phyloP scores from a whole-genome alignment of 352 stramenopile genomes.

The Lagenidium giganteum region DNA sequence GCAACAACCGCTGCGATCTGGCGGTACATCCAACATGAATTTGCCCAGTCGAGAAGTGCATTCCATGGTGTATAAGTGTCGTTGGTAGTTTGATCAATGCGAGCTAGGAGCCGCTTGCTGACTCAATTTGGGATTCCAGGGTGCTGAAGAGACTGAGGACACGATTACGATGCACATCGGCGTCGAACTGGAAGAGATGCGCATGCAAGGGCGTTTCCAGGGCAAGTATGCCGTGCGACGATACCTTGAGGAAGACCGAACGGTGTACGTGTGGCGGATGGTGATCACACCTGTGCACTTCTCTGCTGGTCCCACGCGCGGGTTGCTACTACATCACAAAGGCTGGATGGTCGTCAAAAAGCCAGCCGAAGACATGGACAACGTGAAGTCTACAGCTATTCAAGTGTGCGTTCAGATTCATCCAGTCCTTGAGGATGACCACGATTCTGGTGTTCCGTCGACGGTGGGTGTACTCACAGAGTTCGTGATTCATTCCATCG shows the following conservation, averaged over 20 bases:
- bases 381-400: too few species aligned
- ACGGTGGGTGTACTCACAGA: conserved; percentile 41
- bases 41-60: conserved; percentile 23
- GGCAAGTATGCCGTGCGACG: conserved; percentile 38
- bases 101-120: too few species aligned
- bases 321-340: conserved; percentile 6
- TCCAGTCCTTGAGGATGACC: conserved; percentile 24
- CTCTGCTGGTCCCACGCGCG: conserved; percentile 7
- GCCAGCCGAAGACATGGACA: conserved; percentile 4
- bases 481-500: conserved; percentile 38
- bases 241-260: conserved; percentile 19
- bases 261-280: conserved; percentile 45
- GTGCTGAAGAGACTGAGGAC: conserved; percentile 17
- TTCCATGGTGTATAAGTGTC: too few species aligned
- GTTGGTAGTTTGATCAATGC: too few species aligned
- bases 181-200: conserved; percentile 15
- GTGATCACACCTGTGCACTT: conserved; percentile 32
- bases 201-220: conserved; percentile 27
- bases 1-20: conserved; percentile 26
- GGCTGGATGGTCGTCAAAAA: conserved; percentile 8
- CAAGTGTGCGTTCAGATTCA: conserved; percentile 38
- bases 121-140: too few species aligned
- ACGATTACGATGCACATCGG: conserved; percentile 17
- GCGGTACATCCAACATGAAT: conserved; percentile 24
- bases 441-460: conserved; percentile 19